Percentiles rank a stretch among this genome's conserved stretches.
Evolutionary conservation across 495 filamentous ascomycete genomes (phyloP).

Genomic region (Halenospora varia): DNA sequence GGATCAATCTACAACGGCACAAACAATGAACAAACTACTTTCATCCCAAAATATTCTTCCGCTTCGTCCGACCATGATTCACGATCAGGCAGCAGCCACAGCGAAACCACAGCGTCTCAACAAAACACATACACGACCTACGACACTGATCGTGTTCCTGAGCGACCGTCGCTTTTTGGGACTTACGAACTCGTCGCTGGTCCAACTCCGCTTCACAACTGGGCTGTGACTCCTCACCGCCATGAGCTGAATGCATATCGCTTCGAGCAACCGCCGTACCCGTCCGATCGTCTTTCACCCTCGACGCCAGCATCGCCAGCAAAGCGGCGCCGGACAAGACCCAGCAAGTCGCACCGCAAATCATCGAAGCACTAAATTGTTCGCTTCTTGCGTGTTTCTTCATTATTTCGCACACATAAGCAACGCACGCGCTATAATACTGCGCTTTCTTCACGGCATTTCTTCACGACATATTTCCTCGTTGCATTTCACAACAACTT

Average conservation of each 20-base stretch:
- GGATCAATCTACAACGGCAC: conserved; percentile 3
- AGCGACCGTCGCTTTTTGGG: not conserved
- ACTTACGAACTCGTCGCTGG: not conserved
- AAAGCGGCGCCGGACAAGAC: not conserved
- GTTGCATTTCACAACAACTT: not conserved
- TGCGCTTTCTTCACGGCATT: not conserved
- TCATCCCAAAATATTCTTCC: not conserved
- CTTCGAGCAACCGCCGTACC: not conserved
- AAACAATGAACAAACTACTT: not conserved
- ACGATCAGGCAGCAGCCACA: no score
- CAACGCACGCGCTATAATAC: not conserved
- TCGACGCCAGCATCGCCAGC: not conserved
- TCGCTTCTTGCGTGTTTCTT: no score
- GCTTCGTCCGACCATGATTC: not conserved
- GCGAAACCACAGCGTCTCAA: not conserved
- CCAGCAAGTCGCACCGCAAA: not conserved
- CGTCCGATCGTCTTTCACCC: not conserved
- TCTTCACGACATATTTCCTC: no score
- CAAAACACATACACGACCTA: not conserved
- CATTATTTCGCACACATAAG: not conserved
- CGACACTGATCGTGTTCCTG: not conserved
- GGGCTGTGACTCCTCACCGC: not conserved
- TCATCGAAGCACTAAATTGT: not conserved
- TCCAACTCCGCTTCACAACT: not conserved
- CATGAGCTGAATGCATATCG: not conserved